Evolutionary conservation across 257 asterid genomes (phyloP).

Genomic region (Primulina eburnea): DNA sequence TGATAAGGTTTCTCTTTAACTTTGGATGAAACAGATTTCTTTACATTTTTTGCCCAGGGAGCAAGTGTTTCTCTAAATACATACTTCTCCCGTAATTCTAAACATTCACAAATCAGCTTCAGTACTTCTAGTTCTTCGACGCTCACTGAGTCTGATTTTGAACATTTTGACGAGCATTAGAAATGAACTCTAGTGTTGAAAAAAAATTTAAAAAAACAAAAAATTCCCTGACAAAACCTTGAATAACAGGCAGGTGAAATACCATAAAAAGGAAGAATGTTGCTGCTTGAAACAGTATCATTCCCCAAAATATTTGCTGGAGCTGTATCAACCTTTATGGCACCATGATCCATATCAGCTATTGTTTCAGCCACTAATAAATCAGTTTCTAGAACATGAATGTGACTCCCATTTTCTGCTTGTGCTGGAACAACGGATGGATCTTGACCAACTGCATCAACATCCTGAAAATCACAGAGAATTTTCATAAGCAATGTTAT

Average conservation of each 20-base stretch:
- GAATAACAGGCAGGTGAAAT: conserved; percentile 38
- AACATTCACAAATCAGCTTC: conserved; percentile 76
- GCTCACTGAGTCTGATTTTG: conserved; percentile 54
- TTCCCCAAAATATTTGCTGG: conserved; percentile 34
- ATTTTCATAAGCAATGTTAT: conserved; percentile 21
- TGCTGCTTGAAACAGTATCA: conserved; percentile 40
- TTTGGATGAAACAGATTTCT: conserved; percentile 35
- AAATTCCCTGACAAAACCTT: conserved; percentile 19
- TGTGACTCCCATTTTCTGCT: conserved; percentile 43
- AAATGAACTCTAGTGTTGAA: conserved; percentile 23
- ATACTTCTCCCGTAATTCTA: conserved; percentile 76
- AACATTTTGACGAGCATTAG: conserved; percentile 33
- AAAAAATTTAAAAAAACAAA: conserved; percentile 22
- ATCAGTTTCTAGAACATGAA: conserved; percentile 48
- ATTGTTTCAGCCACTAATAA: conserved; percentile 36
- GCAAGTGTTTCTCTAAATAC: conserved; percentile 69
- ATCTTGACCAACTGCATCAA: conserved; percentile 34
- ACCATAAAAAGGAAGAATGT: conserved; percentile 55
- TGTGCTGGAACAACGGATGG: conserved; percentile 34
- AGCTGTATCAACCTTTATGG: conserved; percentile 39
- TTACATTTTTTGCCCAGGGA: conserved; percentile 60
- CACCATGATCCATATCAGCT: conserved; percentile 35
- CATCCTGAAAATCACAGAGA: conserved; percentile 49
- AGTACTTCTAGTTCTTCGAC: conserved; percentile 79
- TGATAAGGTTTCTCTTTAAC: conserved; percentile 50